Base-by-base conservation (phyloP, 208 protist species). In the Herpetomonas samuelpessoai region DNA sequence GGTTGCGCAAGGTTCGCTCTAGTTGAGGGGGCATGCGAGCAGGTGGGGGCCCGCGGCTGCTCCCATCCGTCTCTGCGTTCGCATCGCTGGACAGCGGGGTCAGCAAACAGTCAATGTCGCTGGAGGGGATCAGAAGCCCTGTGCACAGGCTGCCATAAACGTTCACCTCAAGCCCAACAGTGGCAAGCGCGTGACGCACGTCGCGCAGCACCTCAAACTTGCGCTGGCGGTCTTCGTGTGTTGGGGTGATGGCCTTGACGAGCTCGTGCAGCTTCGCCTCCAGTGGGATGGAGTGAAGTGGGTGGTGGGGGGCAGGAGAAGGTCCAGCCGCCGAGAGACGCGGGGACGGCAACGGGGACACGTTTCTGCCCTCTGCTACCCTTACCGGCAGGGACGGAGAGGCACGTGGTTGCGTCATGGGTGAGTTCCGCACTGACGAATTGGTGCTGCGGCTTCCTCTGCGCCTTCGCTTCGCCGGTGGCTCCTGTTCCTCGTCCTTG, bases 41-140 rank as follows among this genome's bases (percentile, higher is more conserved):
- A 1, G 65, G 24, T 19, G 7, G 7, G 4, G 26, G 21, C 27
- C 52, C 14, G 19, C 16, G 14, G 28, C 46, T n/a, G 14, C 38
- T 21, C 28, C 16, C 57, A 26, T 44, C 30, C 58, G 7, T 52
- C 55, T 3, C 4, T 9, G 38, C 48, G 41, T 0, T 45, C 3
- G 1, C 29, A 6, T n/a, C n/a, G 47, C 71, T 28, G 21, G 46
- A 53, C 28, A 65, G 60, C 19, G 74, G 57, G 27, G 76, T 35
- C 22, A 88, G 76, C 27, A 88, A 78, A 54, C 81, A 88, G 69
- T 95, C 89, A 19, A 95, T 67, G 51, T 95, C 89, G 61, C 89
- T 95, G n/a, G 63, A 73, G 9, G 86, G 83, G 46, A 83, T 90
- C 6, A 73, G 54, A 0, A 93, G 52, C 2, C 89, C 89, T 0